A percentile compares a stretch with the other conserved stretches of the same genome.
phyloP scores from a whole-genome alignment of 352 stramenopile genomes.

The Globisporangium alternatum region DNA sequence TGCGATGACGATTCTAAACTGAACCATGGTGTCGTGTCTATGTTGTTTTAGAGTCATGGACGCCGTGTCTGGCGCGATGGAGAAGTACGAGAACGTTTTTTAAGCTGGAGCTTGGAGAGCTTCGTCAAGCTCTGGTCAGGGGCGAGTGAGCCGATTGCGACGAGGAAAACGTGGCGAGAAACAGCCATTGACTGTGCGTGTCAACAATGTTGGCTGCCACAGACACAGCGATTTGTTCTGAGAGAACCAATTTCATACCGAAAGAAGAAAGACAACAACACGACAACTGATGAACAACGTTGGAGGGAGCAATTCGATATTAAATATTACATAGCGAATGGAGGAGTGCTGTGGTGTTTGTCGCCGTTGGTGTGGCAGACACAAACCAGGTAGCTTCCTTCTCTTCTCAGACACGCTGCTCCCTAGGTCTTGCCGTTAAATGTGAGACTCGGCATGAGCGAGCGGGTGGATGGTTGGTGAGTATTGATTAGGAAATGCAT shows the following conservation, averaged over 20 bases:
- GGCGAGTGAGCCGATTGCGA: not conserved
- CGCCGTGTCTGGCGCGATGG: slow-evolving; percentile 83
- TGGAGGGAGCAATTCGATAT: slow-evolving; percentile 2
- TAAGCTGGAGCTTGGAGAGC: slow-evolving; percentile 20
- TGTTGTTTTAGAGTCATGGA: slow-evolving; percentile 62
- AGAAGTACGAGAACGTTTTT: slow-evolving; percentile 86
- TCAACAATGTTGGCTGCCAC: not conserved
- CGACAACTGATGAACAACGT: not conserved
- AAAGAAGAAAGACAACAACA: not conserved
- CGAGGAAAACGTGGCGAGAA: not conserved
- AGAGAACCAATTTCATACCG: not conserved
- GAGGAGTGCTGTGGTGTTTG: too few species aligned
- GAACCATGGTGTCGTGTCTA: not conserved
- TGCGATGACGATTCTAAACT: not conserved
- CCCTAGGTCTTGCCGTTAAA: too few species aligned
- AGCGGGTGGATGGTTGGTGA: too few species aligned
- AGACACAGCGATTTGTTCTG: not conserved
- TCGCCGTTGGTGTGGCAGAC: too few species aligned
- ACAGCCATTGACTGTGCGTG: not conserved
- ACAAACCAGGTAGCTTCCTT: too few species aligned
- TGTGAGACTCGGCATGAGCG: too few species aligned
- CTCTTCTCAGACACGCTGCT: too few species aligned
- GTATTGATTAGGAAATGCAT: too few species aligned
- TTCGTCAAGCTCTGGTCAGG: not conserved
- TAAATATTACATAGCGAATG: too few species aligned